Evolutionary conservation across 2,329 filamentous ascomycete genomes (phyloP), one percentile per base, ranked within the genome.

Genomic region (Aspergillus clavatus): DNA sequence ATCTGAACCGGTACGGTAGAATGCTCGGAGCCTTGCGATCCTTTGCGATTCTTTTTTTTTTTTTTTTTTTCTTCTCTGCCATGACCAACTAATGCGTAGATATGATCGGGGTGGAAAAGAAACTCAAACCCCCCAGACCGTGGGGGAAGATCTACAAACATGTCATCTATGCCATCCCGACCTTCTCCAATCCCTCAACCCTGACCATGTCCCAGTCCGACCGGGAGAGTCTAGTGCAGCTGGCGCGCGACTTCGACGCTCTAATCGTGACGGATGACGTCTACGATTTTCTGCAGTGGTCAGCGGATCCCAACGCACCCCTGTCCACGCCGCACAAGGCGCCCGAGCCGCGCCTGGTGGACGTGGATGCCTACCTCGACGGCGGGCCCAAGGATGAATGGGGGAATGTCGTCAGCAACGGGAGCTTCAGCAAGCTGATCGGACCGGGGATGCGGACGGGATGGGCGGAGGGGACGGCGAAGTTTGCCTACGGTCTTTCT

Each of bases 221-320:
- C 22, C 79, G 93, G 3, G 71, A 82, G 51, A 73, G 73, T 8
- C 76, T 97, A 3, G 82, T 97, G 19, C 72, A 73, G n/a, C 68
- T 96, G 5, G 91, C 91, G 0, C 78, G 91, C 45, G 74, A 82
- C 47, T 81, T 85, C 63, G 83, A 97, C 63, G 88, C 87, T 5
- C 76, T 97, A n/a, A 69, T 96, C 44, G 76, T 96, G 22, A 81
- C 81, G 39, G 91, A 97, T 69, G 93, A 98, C 65, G 89, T 97
- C 7, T 98, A 98, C 63, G 91, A 97, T 65, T 85, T 91, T 54
- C 75, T 97, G 4, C 86, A 90, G 62, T 96, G 89, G 88, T 78
- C 80, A 2, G 57, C 72, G 0, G 60, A 69, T 36, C 28, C 55
- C 0, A 45, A 47, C n/a, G 40, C 28, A 10, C 36, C 45, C 38